Percentiles rank a stretch among this genome's conserved stretches.
Conservation (phyloP, 139 green algal genomes). For the Tetradesmus lagerheimii region DNA sequence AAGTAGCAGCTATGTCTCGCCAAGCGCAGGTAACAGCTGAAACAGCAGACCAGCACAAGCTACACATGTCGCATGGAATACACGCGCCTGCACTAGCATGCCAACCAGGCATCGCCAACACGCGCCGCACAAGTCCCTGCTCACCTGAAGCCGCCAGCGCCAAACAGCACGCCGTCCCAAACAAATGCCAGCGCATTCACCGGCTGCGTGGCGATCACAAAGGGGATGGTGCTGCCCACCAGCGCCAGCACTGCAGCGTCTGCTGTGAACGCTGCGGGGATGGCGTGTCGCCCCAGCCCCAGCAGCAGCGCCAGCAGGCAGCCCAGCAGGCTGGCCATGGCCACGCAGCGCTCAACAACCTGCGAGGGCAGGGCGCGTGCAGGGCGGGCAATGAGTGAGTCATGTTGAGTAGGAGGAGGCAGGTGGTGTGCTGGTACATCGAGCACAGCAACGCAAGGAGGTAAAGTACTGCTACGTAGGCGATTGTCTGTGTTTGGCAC, state of each 20-base stretch:
- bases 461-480: no score
- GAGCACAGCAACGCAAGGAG: no score
- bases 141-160: slow-evolving; percentile 70
- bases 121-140: neutral
- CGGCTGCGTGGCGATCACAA: slow-evolving; percentile 74
- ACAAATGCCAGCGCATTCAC: slow-evolving; percentile 84
- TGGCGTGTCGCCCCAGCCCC: slow-evolving; percentile 22
- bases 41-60: no score
- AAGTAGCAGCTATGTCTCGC: no score
- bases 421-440: neutral
- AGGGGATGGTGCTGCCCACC: slow-evolving; percentile 62
- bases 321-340: slow-evolving; percentile 61
- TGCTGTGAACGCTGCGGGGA: slow-evolving; percentile 62
- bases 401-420: neutral
- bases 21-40: no score
- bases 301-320: slow-evolving; percentile 53
- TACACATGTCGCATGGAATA: no score
- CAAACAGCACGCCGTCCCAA: slow-evolving; percentile 84
- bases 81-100: no score
- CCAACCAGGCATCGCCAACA: no score
- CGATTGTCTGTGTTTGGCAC: no score
- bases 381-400: no score
- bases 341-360: slow-evolving; percentile 53
- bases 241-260: slow-evolving; percentile 66
- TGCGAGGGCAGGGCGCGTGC: neutral